These are phyloP conservation scores for Raddia distichophylla DNA, from an alignment of 176 grass and related monocot species.

Conservation along the genomic window DNA sequence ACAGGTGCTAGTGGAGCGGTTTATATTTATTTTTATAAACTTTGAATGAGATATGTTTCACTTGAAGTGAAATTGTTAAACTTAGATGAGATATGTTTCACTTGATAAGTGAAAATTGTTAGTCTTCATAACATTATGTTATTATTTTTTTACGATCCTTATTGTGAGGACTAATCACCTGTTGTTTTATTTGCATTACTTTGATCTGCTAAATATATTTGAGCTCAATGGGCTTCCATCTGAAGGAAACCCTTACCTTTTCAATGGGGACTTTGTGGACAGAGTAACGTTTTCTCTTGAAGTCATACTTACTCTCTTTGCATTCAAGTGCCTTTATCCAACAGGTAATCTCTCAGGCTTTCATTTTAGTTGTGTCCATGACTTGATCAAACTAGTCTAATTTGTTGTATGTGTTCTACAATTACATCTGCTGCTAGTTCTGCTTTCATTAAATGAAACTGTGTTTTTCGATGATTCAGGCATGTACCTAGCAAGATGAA, in stretches of 20 bases:
- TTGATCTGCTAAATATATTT: constrained; percentile 93
- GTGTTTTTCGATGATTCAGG: constrained; percentile 56
- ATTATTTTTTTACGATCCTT: not conserved
- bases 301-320: constrained; percentile 95
- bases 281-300: constrained; percentile 95
- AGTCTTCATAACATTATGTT: not conserved
- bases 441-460: constrained; percentile 29
- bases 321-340: constrained; percentile 90
- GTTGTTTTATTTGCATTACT: constrained; percentile 63
- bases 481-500: constrained; percentile 90
- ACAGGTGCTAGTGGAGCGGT: not conserved
- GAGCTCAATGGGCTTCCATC: constrained; percentile 95
- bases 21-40: not conserved
- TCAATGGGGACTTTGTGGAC: constrained; percentile 98
- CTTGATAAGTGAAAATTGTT: not conserved
- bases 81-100: not conserved
- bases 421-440: not conserved
- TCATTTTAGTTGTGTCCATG: not conserved
- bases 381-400: not conserved
- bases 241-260: constrained; percentile 94
- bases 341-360: constrained; percentile 46
- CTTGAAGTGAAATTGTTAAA: not conserved
- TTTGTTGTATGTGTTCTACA: not conserved
- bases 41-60: not conserved
- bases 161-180: not conserved